These are phyloP conservation scores for Tolypocladium tundrense DNA, from an alignment of 2,329 filamentous ascomycete species.

Conservation along the genomic window DNA sequence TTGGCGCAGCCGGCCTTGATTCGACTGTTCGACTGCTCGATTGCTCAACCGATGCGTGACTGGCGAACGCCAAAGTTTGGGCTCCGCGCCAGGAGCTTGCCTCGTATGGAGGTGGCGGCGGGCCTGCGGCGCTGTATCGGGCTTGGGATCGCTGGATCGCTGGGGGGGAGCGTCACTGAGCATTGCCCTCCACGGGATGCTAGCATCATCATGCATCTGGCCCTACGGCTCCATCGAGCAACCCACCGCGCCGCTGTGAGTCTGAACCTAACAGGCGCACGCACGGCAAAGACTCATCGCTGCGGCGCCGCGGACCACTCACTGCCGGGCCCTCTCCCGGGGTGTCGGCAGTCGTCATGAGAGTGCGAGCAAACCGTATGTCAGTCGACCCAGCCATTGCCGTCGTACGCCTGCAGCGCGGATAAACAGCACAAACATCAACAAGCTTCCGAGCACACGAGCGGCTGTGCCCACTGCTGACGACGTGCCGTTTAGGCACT, in stretches of 20 bases:
- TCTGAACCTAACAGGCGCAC: neutral
- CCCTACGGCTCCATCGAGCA: neutral
- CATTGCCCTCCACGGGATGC: neutral
- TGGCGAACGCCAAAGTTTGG: neutral
- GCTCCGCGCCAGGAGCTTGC: neutral
- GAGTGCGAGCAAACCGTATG: too few relatives aligned
- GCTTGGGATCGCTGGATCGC: neutral
- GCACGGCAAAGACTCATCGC: neutral
- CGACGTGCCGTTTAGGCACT: neutral
- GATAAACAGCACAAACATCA: neutral
- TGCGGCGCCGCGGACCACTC: neutral
- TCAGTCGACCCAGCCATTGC: neutral
- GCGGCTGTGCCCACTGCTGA: neutral
- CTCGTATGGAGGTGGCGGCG: neutral
- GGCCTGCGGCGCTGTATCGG: neutral
- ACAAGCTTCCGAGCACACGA: neutral
- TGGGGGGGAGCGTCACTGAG: neutral
- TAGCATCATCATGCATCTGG: neutral
- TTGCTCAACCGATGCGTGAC: neutral
- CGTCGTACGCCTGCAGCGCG: neutral
- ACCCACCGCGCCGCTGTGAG: neutral
- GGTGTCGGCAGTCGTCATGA: neutral
- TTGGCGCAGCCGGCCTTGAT: neutral
- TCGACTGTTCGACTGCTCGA: neutral
- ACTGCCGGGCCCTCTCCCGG: neutral